Base-by-base conservation (phyloP, 2,329 filamentous ascomycete species). In the Talaromyces funiculosus region DNA sequence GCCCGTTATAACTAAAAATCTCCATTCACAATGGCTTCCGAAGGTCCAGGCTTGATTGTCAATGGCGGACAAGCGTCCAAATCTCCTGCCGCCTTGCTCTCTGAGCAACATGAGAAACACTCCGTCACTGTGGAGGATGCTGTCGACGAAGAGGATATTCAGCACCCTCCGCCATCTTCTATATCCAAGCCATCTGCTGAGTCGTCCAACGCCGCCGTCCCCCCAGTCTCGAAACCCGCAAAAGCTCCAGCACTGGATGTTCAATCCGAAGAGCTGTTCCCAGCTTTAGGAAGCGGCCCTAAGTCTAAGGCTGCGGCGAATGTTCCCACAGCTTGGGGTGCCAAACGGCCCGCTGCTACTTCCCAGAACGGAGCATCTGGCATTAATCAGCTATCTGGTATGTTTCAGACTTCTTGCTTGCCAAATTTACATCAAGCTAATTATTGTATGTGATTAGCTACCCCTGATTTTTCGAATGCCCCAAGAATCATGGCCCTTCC, bases 201-300 rank as follows among this genome's bases (percentile, higher is more conserved):
- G 18, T 57, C 51, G 18, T 37, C 51, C 12, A 40, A 45, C 18
- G 24, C 42, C n/a, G 40, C 56, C 42, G 42, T 31, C 10, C 49
- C 60, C 4, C 53, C 69, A 4, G 63, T 59, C 31, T 62, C 80
- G 37, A 79, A 84, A 60, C 62, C 72, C 26, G 70, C 72, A 33
- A 61, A 42, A 42, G 63, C 70, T 9, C 73, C 78, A 1, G 72
- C 81, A 57, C 79, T 97, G 63, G 90, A 97, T 75, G 92, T 90
- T 20, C 84, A 90, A 70, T 96, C 90, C 18, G 90, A 95, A 71
- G 92, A 97, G 76, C 81, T 90, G 62, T 99, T 99, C 82, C 94
- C 94, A n/a, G 87, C 92, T 67, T 84, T 99, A 51, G 93, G 92
- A 58, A 82, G 84, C 64, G 84, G 77, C 6, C 80, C 86, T 57